Evolutionary conservation across 2,329 filamentous ascomycete species (phyloP), one percentile per base, ranked within the genome.

Genomic region (Arachnomyces sp.): DNA sequence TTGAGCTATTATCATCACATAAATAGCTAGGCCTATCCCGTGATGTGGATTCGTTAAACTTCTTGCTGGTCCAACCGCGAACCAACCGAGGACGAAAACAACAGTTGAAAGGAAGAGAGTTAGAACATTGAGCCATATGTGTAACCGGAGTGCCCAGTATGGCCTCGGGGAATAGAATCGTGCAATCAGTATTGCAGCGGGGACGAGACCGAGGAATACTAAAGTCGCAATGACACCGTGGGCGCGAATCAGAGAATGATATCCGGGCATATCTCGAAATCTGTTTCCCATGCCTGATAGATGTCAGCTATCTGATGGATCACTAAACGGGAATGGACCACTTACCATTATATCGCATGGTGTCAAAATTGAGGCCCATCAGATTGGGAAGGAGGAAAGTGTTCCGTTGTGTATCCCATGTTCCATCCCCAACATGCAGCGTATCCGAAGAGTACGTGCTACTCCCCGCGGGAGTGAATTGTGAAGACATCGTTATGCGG

Each of bases 1-100:
- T 46, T 82, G 78, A 8, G 74, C 64, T 45, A 80, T 60, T 2
- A 82, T 63, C 33, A 80, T 61, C 14, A 78, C 72, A 53, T 79
- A 82, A 39, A 82, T 69, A 7, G 77, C 77, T 31, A 82, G 61
- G 4, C 78, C 78, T 50, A 82, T 82, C 41, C 77, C 78, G 63
- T 82, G 78, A 57, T 82, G 78, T 6, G 78, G 78, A 54, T 82
- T 82, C 28, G 76, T 75, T 48, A 82, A 60, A 40, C 74, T 78
- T 49, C 78, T 63, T 44, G 68, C 60, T 1, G 74, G 73, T 1
- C 78, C 78, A 7, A 82, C 78, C 17, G 78, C 78, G 54, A 80
- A 76, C 63, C 73, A 82, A 11, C 77, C 78, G 11, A 81, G 61
- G 7, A 77, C 65, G 48, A 82, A 73, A 1, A 80, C 66, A 2